Evolutionary conservation across 2,329 filamentous ascomycete genomes (phyloP), one percentile per base, ranked within the genome.

Genomic region (Aspergillus unguis): DNA sequence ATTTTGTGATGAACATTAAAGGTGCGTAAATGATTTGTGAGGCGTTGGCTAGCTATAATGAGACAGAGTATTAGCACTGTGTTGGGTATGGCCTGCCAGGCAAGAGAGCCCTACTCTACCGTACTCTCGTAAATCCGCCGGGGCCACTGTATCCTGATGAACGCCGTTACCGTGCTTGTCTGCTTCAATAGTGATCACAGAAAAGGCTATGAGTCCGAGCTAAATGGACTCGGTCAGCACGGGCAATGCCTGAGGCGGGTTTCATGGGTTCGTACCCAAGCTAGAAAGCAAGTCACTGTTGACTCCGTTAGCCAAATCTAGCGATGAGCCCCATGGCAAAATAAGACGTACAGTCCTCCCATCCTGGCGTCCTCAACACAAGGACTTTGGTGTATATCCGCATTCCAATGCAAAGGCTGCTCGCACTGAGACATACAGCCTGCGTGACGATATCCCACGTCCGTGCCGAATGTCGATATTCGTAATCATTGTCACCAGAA

Each of bases 1-100:
- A 26, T 29, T 67, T 68, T 8, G 64, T 63, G 46, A 66, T 43
- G 45, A 62, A 66, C 7, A 68, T 65, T 17, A 65, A 33, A 11
- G 63, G 62, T 4, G 60, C 61, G 41, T 67, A 68, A 28, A 62
- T 36, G 10, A 68, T 61, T 40, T 66, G 59, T 10, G 53, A 57
- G n/a, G 53, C 53, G 27, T 65, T 64, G 25, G 59, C 56, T 17
- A 58, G 40, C 62, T 62, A 48, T 9, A 41, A 25, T 35, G 10
- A 31, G 2, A 2, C 4, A 4, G 10, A 41, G 10, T 40, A 28
- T 40, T 33, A 48, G 28, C 28, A 41, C 17, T 17, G 17, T 1
- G 17, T 17, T 17, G 17, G 17, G 17, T 17, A 17, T 17, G 17
- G 17, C 17, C 17, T 17, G 23, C 36, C 8, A 25, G 11, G 23